Evolutionary conservation across 1,139 yeast genomes (phyloP).

Genomic region (Lodderomyces orthopsilosis): DNA sequence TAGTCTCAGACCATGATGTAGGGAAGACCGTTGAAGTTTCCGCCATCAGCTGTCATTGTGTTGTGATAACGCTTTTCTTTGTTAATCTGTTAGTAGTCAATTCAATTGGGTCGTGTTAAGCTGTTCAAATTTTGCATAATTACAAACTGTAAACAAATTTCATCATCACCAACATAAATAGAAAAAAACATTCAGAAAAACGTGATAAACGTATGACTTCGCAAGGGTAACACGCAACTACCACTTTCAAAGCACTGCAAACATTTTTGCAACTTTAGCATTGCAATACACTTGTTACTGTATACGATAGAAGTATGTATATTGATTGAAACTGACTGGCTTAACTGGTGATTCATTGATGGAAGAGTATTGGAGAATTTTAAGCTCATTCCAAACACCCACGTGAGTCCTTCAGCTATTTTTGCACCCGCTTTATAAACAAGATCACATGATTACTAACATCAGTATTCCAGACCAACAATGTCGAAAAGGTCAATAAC

Average conservation of each 20-base stretch:
- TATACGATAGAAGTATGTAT: background rate
- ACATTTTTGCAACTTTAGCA: background rate
- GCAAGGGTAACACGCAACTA: background rate
- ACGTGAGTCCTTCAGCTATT: background rate
- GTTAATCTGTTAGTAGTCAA: no score
- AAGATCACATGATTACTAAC: constrained; percentile 4
- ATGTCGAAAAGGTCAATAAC: constrained; percentile 29
- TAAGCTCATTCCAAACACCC: background rate
- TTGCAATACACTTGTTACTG: background rate
- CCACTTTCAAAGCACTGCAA: background rate
- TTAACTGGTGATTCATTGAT: background rate
- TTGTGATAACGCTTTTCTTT: no score
- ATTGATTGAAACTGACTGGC: background rate
- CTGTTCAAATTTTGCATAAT: background rate
- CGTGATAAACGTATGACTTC: constrained; percentile 7
- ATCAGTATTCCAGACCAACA: constrained; percentile 15
- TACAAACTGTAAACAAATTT: constrained; percentile 2
- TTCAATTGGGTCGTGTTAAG: background rate
- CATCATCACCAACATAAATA: background rate
- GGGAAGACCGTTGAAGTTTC: no score
- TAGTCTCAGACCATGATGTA: background rate
- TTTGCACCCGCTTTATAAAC: background rate
- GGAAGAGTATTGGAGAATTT: background rate
- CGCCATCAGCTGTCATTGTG: no score
- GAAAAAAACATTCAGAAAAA: background rate